Evolutionary conservation across 2,329 filamentous ascomycete species (phyloP).

Genomic region (Sodiomyces alkalinus): DNA sequence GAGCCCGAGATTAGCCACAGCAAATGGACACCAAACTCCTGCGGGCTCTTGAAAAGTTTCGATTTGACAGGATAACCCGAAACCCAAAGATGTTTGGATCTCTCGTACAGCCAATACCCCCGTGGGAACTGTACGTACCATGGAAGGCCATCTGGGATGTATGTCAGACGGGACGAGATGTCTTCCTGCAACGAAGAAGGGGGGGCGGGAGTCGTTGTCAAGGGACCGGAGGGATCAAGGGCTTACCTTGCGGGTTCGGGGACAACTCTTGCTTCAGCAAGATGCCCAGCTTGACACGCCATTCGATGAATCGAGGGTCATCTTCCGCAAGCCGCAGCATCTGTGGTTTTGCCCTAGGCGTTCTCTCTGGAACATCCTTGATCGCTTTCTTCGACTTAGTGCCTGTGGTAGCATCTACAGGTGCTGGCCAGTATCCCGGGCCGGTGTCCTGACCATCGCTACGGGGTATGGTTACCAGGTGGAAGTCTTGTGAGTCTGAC

Average conservation of each 20-base stretch:
- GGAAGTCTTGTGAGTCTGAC: constrained; percentile 16
- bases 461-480: constrained; percentile 24
- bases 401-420: too few relatives aligned
- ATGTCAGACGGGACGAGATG: constrained; percentile 10
- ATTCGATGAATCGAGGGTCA: constrained; percentile 27
- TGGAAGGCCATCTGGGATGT: constrained; percentile 21
- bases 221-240: background rate
- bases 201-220: too few relatives aligned
- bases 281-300: constrained; percentile 29
- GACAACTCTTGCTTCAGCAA: constrained; percentile 29
- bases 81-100: constrained; percentile 32
- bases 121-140: constrained; percentile 29
- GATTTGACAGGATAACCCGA: constrained; percentile 32
- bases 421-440: constrained; percentile 24
- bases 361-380: constrained; percentile 21
- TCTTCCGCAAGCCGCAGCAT: constrained; percentile 27
- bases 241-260: constrained; percentile 22
- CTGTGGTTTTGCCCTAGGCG: constrained; percentile 23
- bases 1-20: constrained; percentile 35
- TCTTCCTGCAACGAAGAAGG: too few relatives aligned
- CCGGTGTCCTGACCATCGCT: constrained; percentile 30
- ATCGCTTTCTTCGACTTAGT: constrained; percentile 12
- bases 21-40: constrained; percentile 36
- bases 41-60: constrained; percentile 35
- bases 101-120: constrained; percentile 31